phyloP scores from a whole-genome alignment of 2,329 filamentous ascomycete genomes.

The Aspergillus sp. region DNA sequence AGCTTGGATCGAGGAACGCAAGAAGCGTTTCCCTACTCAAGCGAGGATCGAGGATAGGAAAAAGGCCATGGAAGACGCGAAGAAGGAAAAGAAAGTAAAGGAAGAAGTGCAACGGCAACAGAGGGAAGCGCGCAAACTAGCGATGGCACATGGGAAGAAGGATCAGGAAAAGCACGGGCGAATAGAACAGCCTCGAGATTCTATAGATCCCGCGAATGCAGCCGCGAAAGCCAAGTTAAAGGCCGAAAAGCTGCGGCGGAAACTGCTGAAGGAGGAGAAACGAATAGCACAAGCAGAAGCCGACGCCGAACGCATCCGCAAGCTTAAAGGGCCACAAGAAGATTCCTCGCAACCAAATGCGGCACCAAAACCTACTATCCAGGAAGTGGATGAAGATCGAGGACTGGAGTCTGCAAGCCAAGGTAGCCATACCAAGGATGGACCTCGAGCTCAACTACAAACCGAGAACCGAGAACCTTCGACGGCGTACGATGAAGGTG shows the following conservation, averaged over 20 bases:
- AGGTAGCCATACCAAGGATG: too few species aligned
- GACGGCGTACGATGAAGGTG: not conserved
- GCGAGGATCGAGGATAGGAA: constrained; percentile 63
- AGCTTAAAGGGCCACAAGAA: constrained; percentile 33
- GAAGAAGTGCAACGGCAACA: not conserved
- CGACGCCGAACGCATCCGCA: constrained; percentile 39
- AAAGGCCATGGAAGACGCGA: constrained; percentile 65
- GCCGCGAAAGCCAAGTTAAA: constrained; percentile 39
- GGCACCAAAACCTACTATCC: not conserved
- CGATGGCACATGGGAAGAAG: constrained; percentile 27
- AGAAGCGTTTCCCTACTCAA: constrained; percentile 76
- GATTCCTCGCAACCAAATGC: constrained; percentile 14
- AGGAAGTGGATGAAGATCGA: not conserved
- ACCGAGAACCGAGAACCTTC: not conserved
- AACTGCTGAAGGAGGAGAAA: constrained; percentile 66
- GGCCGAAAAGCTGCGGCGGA: constrained; percentile 43
- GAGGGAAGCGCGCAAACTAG: constrained; percentile 28
- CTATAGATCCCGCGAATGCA: constrained; percentile 30
- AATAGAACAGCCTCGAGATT: constrained; percentile 25
- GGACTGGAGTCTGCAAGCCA: not conserved
- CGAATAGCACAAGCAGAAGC: constrained; percentile 46
- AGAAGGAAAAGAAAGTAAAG: constrained; percentile 39
- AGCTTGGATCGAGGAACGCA: constrained; percentile 78
- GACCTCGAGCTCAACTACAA: not conserved
- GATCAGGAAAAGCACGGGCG: constrained; percentile 21